Evolutionary conservation across 2,329 filamentous ascomycete species (phyloP), one percentile per base, ranked within the genome.

Genomic region (Emydomyces testavorans): DNA sequence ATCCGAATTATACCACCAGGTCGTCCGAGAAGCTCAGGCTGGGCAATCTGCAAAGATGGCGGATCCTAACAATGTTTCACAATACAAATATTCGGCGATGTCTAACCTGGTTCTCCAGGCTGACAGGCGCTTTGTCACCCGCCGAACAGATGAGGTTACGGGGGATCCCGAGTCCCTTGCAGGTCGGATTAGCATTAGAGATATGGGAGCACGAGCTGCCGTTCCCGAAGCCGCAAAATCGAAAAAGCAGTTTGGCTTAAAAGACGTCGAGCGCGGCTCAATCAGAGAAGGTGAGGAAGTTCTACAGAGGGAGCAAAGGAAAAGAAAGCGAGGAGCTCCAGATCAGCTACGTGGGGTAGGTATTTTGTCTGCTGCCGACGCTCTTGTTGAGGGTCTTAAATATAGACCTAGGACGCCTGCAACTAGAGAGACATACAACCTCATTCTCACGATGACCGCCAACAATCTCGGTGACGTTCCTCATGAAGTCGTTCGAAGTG

Each of bases 41-140:
- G 10, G 16, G n/a, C 15, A 1, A 32, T 4, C n/a, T 15, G 36
- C 47, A 63, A 73, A 65, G 46, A 89, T 90, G 85, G 76, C 83
- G 67, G 84, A 75, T 60, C 69, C 72, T 55, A 74, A 77, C 61
- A 72, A 92, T 83, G 85, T 94, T 62, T 89, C 87, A 69, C 89
- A 94, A 71, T 95, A 94, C 78, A 95, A 95, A 71, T 94, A 95
- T 79, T 88, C 88, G 80, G 88, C 86, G 68, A 96, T 98, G 92
- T 98, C 92, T 73, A 98, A 98, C 80, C 83, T 98, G 87, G 92
- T 98, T 65, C 86, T 98, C 79, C 92, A 98, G 85, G 89, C 88
- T 73, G 92, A 98, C 74, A 83, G 89, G 71, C 83, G 92, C 60
- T 96, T 98, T 65, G 83, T 94, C 60, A 87, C 87, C 55, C 82